Conservation (phyloP, 2,329 filamentous ascomycete species). For the Trichoderma afroharzianum region DNA sequence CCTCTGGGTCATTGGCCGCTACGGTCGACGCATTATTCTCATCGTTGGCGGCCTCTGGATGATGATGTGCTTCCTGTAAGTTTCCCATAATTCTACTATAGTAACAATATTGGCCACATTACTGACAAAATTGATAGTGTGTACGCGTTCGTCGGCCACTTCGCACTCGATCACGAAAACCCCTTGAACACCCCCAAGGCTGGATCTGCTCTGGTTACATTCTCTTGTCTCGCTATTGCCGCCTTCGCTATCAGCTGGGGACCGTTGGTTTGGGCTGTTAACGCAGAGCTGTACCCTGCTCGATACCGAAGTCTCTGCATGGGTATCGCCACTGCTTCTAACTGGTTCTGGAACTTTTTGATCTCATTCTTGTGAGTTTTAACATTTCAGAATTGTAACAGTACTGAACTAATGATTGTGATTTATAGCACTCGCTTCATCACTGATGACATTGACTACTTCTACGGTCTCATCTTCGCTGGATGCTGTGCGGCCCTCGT, state of each 20-base stretch:
- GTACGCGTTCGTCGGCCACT: slow-evolving; percentile 12
- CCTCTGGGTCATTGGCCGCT: slow-evolving; percentile 4
- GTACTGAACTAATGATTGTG: not conserved
- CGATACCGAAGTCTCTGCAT: slow-evolving; percentile 11
- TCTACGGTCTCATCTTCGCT: slow-evolving; percentile 11
- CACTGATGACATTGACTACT: slow-evolving; percentile 4
- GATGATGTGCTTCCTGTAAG: slow-evolving; percentile 16
- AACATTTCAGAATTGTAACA: not conserved
- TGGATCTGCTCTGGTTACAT: slow-evolving; percentile 7
- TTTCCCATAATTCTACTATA: not conserved
- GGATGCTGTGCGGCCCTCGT: slow-evolving; percentile 9
- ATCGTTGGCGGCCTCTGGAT: slow-evolving; percentile 3
- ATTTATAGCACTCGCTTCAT: slow-evolving; percentile 3
- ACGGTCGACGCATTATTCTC: not conserved
- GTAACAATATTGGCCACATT: not conserved
- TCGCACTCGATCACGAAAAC: slow-evolving; percentile 6
- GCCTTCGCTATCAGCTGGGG: slow-evolving; percentile 12
- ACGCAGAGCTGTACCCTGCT: slow-evolving; percentile 7
- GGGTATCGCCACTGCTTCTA: slow-evolving; percentile 7
- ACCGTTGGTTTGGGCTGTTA: slow-evolving; percentile 2
- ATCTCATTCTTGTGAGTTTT: slow-evolving; percentile 11
- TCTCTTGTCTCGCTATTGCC: slow-evolving; percentile 11
- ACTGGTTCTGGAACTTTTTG: slow-evolving; percentile 15
- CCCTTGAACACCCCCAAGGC: slow-evolving; percentile 11
- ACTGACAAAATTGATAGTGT: not conserved